Base-by-base conservation (phyloP, 805 yeast species). In the Hanseniaspora thailandica region DNA sequence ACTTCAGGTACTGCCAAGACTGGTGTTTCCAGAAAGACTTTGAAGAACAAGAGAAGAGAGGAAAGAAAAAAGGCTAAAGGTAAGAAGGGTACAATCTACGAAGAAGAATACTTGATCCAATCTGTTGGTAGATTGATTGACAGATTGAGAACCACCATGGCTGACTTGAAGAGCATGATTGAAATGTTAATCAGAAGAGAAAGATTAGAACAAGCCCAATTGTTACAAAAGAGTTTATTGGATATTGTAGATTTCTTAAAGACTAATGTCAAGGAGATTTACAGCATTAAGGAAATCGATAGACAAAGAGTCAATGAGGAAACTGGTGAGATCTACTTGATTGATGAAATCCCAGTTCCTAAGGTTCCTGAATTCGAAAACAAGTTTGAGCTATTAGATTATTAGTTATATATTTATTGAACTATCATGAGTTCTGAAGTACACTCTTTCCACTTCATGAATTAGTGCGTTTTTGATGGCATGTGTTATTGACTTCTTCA, bases 11-110 rank as follows among this genome's bases (percentile, higher is more conserved):
- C 98, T 2, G 97, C 97, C 4, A 84, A 85, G 63, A 93, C 98
- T 0, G 97, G 97, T 28, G 97, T 93, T 2, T 82, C 96, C 0
- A 78, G 99, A 67, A 77, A 84, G 62, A 89, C 98, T 0, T 77
- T 94, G 6, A 93, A 93, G 70, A 93, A 93, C 67, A 79, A 82
- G 59, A 85, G 96, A 66, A 79, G 98, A 59, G 97, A 90, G 68
- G 98, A 90, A 64, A 79, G 98, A 62, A 93, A 93, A 71, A 77
- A 81, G 56, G 99, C 98, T 2, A 80, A 95, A 61, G 99, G 99
- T 56, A 87, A 94, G 72, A 93, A 93, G 71, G 97, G 97, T 45
- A 90, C 97, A 6, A 84, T 93, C 20, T 93, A 93, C 63, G 99
- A 93, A 67, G 98, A 93, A 66, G 97, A 93, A 66, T 93, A 93